phyloP scores from a whole-genome alignment of 2,329 filamentous ascomycete species.

The Cadophora gregata region DNA sequence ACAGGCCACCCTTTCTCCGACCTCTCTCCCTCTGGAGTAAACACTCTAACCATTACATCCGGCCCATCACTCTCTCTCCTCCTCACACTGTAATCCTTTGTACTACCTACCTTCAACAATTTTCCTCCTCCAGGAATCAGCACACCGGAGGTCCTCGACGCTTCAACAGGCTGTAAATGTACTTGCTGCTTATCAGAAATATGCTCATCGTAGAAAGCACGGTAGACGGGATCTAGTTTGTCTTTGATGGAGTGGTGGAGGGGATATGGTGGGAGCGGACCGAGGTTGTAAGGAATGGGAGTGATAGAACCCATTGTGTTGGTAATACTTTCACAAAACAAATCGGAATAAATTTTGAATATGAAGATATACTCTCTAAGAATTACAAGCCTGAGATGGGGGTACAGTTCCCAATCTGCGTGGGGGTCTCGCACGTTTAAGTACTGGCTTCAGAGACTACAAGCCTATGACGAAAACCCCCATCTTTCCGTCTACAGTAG shows the following conservation, averaged over 20 bases:
- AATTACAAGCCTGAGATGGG: neutral
- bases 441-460: neutral
- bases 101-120: constrained; percentile 49
- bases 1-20: constrained; percentile 59
- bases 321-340: neutral
- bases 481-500: neutral
- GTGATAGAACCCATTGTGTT: constrained; percentile 34
- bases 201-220: constrained; percentile 39
- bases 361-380: constrained; percentile 5
- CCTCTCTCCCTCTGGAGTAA: constrained; percentile 53
- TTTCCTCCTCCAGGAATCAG: constrained; percentile 59
- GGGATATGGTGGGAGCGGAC: constrained; percentile 39
- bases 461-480: neutral
- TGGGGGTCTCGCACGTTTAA: neutral
- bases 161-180: constrained; percentile 58
- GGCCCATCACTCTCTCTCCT: constrained; percentile 52
- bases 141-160: constrained; percentile 56
- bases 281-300: constrained; percentile 4
- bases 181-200: constrained; percentile 49
- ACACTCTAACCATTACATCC: constrained; percentile 54
- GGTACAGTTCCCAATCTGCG: neutral
- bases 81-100: constrained; percentile 33
- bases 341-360: neutral
- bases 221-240: constrained; percentile 38
- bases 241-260: constrained; percentile 37